Base-by-base conservation (phyloP, 2,329 filamentous ascomycete species). In the Amphichorda felina region DNA sequence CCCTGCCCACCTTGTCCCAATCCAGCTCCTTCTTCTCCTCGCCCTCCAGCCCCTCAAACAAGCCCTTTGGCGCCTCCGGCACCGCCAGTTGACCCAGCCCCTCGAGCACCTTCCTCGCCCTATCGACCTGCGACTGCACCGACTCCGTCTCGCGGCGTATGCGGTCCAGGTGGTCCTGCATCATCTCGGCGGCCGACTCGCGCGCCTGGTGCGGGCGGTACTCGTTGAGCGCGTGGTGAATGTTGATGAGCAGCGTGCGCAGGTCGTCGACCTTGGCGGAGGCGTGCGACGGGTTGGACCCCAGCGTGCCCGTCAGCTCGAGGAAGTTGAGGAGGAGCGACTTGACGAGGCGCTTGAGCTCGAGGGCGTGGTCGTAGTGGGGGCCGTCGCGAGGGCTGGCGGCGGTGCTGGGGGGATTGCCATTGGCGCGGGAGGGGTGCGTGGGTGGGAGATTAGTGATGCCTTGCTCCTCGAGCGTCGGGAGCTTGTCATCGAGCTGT, bases 161-260 rank as follows among this genome's bases (percentile, higher is more conserved):
- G 45, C 66, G 70, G 45, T 84, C 77, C 21, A 94, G 61, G 49
- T 89, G 82, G 45, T 82, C 79, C 58, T 94, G 83, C 82, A 95
- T 87, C 64, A 89, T 73, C 45, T 80, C 61, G 22, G 94, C 94
- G 39, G 94, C 65, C 19, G 80, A 87, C 61, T 95, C 88, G 30
- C 89, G 66, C 17, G 88, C 87, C 60, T 96, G 89, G 54, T 95
- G 88, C 8, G 88, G 88, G 22, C 89, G 73, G 59, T 94, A 96
- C 56, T 94, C 80, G 56, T 98, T 98, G 44, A 96, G 76, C 36
- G 94, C 70, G 50, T 93, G 85, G 58, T 95, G 87, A 50, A 93
- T 82, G 55, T 96, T 96, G 55, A 89, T 79, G 43, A 94, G 80
- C 19, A 96, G 63, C 13, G 80, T 87, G 48, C 82, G 72, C 22